These are phyloP conservation scores for Evernia prunastri DNA, from an alignment of 495 filamentous ascomycete species.

Conservation along the genomic window DNA sequence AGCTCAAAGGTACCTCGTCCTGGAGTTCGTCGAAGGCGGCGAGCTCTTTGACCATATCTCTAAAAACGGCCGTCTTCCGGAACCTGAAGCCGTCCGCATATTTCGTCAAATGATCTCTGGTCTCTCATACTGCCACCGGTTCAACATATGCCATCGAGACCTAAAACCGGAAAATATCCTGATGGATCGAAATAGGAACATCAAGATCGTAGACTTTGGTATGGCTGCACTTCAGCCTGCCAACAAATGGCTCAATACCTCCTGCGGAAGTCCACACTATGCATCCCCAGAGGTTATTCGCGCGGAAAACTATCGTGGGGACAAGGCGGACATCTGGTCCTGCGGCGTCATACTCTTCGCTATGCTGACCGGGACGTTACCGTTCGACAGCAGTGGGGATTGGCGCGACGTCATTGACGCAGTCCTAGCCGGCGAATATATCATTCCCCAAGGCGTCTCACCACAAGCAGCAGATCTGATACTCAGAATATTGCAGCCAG, in stretches of 20 bases:
- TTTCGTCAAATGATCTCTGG: conserved; percentile 94
- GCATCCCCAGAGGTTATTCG: conserved; percentile 85
- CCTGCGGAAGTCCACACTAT: conserved; percentile 95
- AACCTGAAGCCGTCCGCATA: conserved; percentile 72
- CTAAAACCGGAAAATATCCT: conserved; percentile 97
- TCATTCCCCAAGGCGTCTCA: conserved; percentile 61
- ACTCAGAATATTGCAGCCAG: conserved; percentile 59
- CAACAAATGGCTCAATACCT: conserved; percentile 68
- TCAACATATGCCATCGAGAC: conserved; percentile 93
- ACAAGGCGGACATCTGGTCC: conserved; percentile 87
- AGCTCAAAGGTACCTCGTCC: conserved; percentile 71
- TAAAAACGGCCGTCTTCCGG: conserved; percentile 56
- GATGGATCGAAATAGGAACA: conserved; percentile 58
- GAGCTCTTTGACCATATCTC: conserved; percentile 83
- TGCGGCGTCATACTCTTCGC: conserved; percentile 87
- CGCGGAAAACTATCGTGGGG: conserved; percentile 66
- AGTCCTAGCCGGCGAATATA: conserved; percentile 64
- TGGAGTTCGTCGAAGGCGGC: conserved; percentile 89
- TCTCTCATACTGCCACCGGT: conserved; percentile 82
- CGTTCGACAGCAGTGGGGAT: conserved; percentile 65
- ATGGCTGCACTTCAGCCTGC: conserved; percentile 91
- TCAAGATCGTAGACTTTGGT: conserved; percentile 95
- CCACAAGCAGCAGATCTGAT: conserved; percentile 74
- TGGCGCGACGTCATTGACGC: conserved; percentile 46
- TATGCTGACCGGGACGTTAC: conserved; percentile 68